Percentiles rank a stretch among this genome's conserved stretches.
phyloP scores from a whole-genome alignment of 2,329 filamentous ascomycete species.

The Diaporthe sp. region DNA sequence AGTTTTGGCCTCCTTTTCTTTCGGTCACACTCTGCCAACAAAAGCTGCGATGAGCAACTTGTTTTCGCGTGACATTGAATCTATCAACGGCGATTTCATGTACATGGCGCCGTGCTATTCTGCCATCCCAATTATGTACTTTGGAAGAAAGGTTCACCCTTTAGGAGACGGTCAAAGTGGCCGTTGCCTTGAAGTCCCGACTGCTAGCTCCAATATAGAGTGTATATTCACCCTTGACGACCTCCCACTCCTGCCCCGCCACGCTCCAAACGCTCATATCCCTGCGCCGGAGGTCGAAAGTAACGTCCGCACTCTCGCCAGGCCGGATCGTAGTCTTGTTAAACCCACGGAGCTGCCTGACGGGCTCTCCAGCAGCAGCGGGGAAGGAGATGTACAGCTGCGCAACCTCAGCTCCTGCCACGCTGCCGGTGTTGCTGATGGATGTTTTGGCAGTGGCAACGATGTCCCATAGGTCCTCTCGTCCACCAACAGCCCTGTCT shows the following conservation, averaged over 20 bases:
- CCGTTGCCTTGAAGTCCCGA: not conserved
- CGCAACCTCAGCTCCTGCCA: slow-evolving; percentile 60
- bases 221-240: slow-evolving; percentile 60
- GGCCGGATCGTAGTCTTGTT: slow-evolving; percentile 68
- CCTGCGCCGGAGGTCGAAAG: slow-evolving; percentile 69
- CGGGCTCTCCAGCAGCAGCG: slow-evolving; percentile 57
- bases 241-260: slow-evolving; percentile 70
- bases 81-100: not conserved
- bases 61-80: not conserved
- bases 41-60: not conserved
- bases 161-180: not conserved
- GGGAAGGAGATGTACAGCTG: slow-evolving; percentile 64
- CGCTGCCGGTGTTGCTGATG: slow-evolving; percentile 58
- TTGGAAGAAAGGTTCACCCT: not conserved
- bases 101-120: not conserved
- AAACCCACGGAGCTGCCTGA: slow-evolving; percentile 74
- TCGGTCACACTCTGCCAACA: not conserved
- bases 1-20: not conserved
- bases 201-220: slow-evolving; percentile 56
- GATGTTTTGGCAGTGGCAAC: slow-evolving; percentile 55
- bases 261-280: slow-evolving; percentile 78
- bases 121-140: not conserved
- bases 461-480: slow-evolving; percentile 62
- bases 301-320: slow-evolving; percentile 58
- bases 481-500: slow-evolving; percentile 57